A percentile compares a stretch with the other conserved stretches of the same genome.
Conservation (phyloP, 179 eudicot species). For the Vitellaria paradoxa region DNA sequence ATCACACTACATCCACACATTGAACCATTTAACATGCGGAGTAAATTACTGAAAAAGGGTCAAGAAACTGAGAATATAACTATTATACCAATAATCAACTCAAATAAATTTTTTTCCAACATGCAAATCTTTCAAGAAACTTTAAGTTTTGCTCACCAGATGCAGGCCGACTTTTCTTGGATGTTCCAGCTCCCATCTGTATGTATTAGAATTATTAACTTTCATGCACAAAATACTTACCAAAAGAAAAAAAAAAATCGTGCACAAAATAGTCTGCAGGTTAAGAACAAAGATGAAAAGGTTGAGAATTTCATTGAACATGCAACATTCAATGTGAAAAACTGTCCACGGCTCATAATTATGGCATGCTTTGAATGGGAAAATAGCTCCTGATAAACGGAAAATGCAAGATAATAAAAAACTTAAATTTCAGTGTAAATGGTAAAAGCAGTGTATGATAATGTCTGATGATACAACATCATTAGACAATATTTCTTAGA, state of each 20-base stretch:
- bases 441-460: no score
- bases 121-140: not conserved
- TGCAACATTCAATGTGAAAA: not conserved
- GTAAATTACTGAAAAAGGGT: not conserved
- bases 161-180: constrained; percentile 70
- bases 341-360: not conserved
- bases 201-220: constrained; percentile 14
- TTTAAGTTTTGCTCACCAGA: constrained; percentile 40
- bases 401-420: not conserved
- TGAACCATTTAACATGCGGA: not conserved
- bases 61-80: not conserved
- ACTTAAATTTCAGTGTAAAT: no score
- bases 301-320: not conserved
- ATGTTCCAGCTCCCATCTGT: constrained; percentile 66
- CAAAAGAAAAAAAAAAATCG: no score
- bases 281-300: not conserved
- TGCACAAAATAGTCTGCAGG: not conserved
- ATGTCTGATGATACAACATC: no score
- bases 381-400: not conserved
- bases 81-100: not conserved
- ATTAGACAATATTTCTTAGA: no score
- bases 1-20: not conserved
- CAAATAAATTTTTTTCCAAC: not conserved
- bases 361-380: not conserved
- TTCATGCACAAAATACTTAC: no score